phyloP scores from a whole-genome alignment of 2,329 filamentous ascomycete genomes.

The Sporothrix sp. region DNA sequence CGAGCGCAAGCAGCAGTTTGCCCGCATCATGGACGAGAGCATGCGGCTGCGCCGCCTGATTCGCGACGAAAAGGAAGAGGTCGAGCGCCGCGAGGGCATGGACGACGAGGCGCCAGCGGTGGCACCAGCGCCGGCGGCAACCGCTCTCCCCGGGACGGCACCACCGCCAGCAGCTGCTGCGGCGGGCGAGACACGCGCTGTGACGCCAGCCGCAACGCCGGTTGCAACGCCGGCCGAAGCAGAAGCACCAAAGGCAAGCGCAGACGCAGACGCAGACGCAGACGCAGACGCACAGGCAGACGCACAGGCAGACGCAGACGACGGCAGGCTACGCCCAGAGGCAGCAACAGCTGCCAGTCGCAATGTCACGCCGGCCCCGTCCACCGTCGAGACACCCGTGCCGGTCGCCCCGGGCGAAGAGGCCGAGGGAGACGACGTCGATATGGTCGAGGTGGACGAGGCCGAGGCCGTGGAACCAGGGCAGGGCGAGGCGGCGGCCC shows the following conservation, averaged over 20 bases:
- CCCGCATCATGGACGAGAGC: conserved; percentile 82
- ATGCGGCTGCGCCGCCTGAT: conserved; percentile 76
- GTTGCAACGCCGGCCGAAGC: too few relatives aligned
- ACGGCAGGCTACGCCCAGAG: not conserved
- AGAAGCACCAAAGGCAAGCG: not conserved
- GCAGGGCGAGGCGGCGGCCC: not conserved
- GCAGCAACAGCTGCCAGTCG: conserved; percentile 21
- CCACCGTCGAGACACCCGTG: not conserved
- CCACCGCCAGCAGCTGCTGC: not conserved
- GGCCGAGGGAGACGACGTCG: conserved; percentile 43
- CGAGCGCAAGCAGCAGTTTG: conserved; percentile 78
- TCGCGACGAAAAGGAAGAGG: conserved; percentile 90
- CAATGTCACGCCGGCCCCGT: conserved; percentile 25
- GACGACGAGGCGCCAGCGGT: conserved; percentile 48
- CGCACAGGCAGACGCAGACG: not conserved
- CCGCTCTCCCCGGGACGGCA: not conserved
- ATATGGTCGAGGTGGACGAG: conserved; percentile 43
- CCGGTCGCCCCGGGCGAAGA: conserved; percentile 16
- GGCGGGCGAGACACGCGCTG: not conserved
- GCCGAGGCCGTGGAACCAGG: not conserved
- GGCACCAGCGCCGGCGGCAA: conserved; percentile 5
- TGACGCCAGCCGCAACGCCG: too few relatives aligned
- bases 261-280: not conserved
- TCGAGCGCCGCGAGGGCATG: conserved; percentile 78
- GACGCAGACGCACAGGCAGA: not conserved